Percentiles rank a stretch among this genome's conserved stretches.
Evolutionary conservation across 768 basidiomycete species (phyloP).

Genomic region (Hydnomerulius pinastri): DNA sequence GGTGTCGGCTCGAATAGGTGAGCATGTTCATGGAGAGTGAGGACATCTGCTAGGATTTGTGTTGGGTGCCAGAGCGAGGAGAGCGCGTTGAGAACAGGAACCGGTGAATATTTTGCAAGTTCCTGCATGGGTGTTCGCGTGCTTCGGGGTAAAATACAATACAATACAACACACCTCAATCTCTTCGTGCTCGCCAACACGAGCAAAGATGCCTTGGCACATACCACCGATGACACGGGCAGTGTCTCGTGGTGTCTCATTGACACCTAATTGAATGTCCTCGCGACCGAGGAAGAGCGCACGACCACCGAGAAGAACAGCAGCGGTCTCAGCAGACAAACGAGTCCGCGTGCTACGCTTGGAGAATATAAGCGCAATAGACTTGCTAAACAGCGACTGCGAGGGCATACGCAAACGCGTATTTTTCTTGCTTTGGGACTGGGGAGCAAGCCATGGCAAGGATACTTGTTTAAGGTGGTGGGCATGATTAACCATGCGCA

Average conservation of each 20-base stretch:
- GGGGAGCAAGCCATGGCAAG: slow-evolving; percentile 67
- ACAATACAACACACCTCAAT: slow-evolving; percentile 68
- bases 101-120: slow-evolving; percentile 85
- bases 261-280: slow-evolving; percentile 96
- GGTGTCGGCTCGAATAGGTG: slow-evolving; percentile 48
- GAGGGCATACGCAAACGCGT: slow-evolving; percentile 58
- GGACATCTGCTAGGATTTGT: slow-evolving; percentile 89
- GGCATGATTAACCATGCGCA: slow-evolving; percentile 63
- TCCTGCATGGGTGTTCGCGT: slow-evolving; percentile 51
- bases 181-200: slow-evolving; percentile 90
- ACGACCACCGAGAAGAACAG: slow-evolving; percentile 78
- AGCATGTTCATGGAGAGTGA: slow-evolving; percentile 83
- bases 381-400: slow-evolving; percentile 78
- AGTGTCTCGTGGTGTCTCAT: slow-evolving; percentile 83
- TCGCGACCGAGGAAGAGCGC: slow-evolving; percentile 87
- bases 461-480: slow-evolving; percentile 62
- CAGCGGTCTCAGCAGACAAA: slow-evolving; percentile 82
- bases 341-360: slow-evolving; percentile 95
- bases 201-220: slow-evolving; percentile 96
- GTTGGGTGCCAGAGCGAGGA: slow-evolving; percentile 97
- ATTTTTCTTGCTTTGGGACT: slow-evolving; percentile 32
- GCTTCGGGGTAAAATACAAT: not conserved
- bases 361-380: slow-evolving; percentile 86
- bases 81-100: slow-evolving; percentile 95
- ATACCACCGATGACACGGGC: slow-evolving; percentile 90